These are phyloP conservation scores for Acorus calamus DNA, from an alignment of 106 monocot species.

Conservation along the genomic window DNA sequence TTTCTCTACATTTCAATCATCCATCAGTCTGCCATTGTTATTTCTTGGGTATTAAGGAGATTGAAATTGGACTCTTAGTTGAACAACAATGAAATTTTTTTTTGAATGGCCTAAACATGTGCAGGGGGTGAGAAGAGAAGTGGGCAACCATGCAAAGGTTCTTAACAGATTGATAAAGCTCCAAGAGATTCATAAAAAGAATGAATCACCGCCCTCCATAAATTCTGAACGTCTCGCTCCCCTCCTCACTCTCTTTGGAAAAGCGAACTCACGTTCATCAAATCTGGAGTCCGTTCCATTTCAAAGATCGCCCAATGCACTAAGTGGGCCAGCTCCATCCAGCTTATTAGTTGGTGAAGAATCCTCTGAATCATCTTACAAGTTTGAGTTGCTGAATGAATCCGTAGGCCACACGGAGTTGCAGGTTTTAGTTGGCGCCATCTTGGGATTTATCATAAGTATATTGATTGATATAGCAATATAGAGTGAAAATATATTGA, in stretches of 20 bases:
- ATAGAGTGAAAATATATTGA: not conserved
- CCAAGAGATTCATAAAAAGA: conserved; percentile 10
- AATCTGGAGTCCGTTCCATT: conserved; percentile 10
- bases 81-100: too few species aligned
- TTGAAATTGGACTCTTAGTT: too few species aligned
- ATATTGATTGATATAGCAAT: conserved; percentile 23
- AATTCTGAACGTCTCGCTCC: conserved; percentile 22
- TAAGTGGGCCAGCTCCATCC: not conserved
- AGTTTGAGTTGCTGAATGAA: conserved; percentile 33
- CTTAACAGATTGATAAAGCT: conserved; percentile 26
- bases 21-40: too few species aligned
- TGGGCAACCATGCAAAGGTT: conserved; percentile 21
- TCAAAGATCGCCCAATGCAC: not conserved
- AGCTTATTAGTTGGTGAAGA: conserved; percentile 10
- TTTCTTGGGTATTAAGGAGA: too few species aligned
- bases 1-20: too few species aligned
- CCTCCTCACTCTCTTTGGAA: conserved; percentile 10
- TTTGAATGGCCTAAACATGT: too few species aligned
- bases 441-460: conserved; percentile 47
- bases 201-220: conserved; percentile 10
- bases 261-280: conserved; percentile 2
- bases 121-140: too few species aligned
- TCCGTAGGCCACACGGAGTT: conserved; percentile 55
- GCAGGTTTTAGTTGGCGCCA: conserved; percentile 48
- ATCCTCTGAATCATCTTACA: not conserved